A percentile compares a stretch with the other conserved stretches of the same genome.
phyloP scores from a whole-genome alignment of 176 grass and related monocot genomes.

The Oryza glaberrima region DNA sequence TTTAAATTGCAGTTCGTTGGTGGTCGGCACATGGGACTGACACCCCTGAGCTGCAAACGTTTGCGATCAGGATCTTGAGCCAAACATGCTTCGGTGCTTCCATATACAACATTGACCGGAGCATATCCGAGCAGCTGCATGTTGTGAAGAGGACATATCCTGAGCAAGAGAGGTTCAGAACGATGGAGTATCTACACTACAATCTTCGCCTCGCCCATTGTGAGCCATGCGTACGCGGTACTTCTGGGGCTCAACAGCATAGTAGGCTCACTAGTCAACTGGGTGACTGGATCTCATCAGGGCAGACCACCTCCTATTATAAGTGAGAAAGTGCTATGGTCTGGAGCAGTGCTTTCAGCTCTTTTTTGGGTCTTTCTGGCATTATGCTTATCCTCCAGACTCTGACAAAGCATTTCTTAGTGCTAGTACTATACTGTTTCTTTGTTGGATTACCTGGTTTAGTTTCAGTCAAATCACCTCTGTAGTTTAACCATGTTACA shows the following conservation, averaged over 20 bases:
- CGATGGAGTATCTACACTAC: slow-evolving; percentile 67
- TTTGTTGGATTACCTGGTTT: not conserved
- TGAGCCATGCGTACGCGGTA: not conserved
- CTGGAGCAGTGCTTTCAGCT: not conserved
- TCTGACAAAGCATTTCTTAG: not conserved
- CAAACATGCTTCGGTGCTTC: slow-evolving; percentile 67
- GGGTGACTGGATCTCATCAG: slow-evolving; percentile 35
- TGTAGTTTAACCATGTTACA: not conserved
- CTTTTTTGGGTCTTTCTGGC: not conserved
- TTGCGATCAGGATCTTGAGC: slow-evolving; percentile 57
- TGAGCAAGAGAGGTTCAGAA: slow-evolving; percentile 53
- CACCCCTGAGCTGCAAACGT: slow-evolving; percentile 45
- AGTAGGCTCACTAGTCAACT: slow-evolving; percentile 8
- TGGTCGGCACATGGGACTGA: slow-evolving; percentile 57
- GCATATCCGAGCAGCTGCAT: slow-evolving; percentile 74
- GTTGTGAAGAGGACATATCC: slow-evolving; percentile 28
- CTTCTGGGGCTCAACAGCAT: not conserved
- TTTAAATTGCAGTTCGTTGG: slow-evolving; percentile 59
- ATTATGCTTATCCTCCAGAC: not conserved
- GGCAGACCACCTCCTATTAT: not conserved
- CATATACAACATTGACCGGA: slow-evolving; percentile 58
- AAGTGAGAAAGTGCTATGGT: not conserved
- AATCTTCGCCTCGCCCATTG: slow-evolving; percentile 41
- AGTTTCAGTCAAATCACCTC: not conserved
- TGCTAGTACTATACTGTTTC: not conserved